phyloP scores from a whole-genome alignment of 2,329 filamentous ascomycete genomes.

The Colletotrichum theobromicola region DNA sequence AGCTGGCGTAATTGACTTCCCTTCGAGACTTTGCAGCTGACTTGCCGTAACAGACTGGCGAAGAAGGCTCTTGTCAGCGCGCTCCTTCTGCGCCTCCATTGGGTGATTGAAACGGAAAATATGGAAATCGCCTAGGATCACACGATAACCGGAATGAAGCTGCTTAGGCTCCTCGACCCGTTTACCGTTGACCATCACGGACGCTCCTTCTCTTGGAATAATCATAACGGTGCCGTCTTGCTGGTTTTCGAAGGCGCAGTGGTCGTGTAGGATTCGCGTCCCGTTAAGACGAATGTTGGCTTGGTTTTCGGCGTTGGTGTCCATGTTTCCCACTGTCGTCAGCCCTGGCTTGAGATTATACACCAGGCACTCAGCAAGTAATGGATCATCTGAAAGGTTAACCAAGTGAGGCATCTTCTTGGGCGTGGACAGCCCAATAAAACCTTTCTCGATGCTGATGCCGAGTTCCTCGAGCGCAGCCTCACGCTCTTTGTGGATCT shows the following conservation, averaged over 20 bases:
- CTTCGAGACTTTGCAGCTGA: slow-evolving; percentile 64
- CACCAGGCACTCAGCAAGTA: slow-evolving; percentile 93
- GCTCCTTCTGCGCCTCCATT: slow-evolving; percentile 90
- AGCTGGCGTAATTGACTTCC: slow-evolving; percentile 63
- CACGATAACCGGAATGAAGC: slow-evolving; percentile 88
- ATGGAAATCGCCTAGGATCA: slow-evolving; percentile 97
- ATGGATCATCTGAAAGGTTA: slow-evolving; percentile 92
- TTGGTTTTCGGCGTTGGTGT: slow-evolving; percentile 74
- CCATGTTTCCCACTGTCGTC: slow-evolving; percentile 93
- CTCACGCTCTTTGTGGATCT: slow-evolving; percentile 97
- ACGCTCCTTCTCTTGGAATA: slow-evolving; percentile 86
- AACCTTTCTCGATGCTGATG: slow-evolving; percentile 98
- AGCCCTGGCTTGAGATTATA: slow-evolving; percentile 97
- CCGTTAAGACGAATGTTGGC: slow-evolving; percentile 94
- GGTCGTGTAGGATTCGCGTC: slow-evolving; percentile 87
- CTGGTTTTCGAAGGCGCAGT: slow-evolving; percentile 90
- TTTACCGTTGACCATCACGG: slow-evolving; percentile 97
- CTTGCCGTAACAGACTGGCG: slow-evolving; percentile 78
- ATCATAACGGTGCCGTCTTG: slow-evolving; percentile 91
- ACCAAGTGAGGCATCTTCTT: slow-evolving; percentile 99
- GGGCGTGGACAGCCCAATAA: slow-evolving; percentile 91
- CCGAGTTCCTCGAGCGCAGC: slow-evolving; percentile 93
- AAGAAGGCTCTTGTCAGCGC: slow-evolving; percentile 85
- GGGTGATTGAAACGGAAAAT: slow-evolving; percentile 99
- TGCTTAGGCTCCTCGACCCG: slow-evolving; percentile 86